phyloP scores from a whole-genome alignment of 2,329 filamentous ascomycete genomes.

The Lasiodiplodia hormozganensis region DNA sequence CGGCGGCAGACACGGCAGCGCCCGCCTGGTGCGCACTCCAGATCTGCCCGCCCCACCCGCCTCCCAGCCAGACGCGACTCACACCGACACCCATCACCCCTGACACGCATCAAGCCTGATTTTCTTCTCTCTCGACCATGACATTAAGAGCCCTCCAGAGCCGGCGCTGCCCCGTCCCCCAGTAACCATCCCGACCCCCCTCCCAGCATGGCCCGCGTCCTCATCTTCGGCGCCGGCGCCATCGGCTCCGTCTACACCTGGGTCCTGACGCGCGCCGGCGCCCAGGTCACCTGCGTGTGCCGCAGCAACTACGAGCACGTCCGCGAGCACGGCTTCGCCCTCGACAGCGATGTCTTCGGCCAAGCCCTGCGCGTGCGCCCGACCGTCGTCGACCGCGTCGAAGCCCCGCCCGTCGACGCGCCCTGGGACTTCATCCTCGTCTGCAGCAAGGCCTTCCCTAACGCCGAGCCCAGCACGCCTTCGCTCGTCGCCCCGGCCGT shows the following conservation, averaged over 20 bases:
- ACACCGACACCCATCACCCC: slow-evolving; percentile 21
- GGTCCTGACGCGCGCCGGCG: slow-evolving; percentile 46
- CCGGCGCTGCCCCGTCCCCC: neutral
- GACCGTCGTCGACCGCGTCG: slow-evolving; percentile 45
- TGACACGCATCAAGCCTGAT: slow-evolving; percentile 23
- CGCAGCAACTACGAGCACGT: slow-evolving; percentile 54
- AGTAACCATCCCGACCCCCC: neutral
- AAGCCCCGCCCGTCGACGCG: slow-evolving; percentile 18
- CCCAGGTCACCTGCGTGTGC: slow-evolving; percentile 52
- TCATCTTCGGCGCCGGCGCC: slow-evolving; percentile 54
- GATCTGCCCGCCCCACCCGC: slow-evolving; percentile 19
- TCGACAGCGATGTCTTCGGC: slow-evolving; percentile 35
- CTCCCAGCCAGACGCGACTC: neutral
- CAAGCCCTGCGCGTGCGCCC: slow-evolving; percentile 47
- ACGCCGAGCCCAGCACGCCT: slow-evolving; percentile 37
- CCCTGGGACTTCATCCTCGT: slow-evolving; percentile 58
- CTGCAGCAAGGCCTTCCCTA: slow-evolving; percentile 55
- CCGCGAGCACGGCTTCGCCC: slow-evolving; percentile 49
- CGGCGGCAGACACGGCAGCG: slow-evolving; percentile 22
- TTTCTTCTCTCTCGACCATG: slow-evolving; percentile 16
- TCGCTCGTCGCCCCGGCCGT: slow-evolving; percentile 51
- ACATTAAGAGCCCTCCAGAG: slow-evolving; percentile 13
- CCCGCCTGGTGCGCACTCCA: slow-evolving; percentile 21
- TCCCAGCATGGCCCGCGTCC: slow-evolving; percentile 31
- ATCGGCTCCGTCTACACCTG: slow-evolving; percentile 53